phyloP scores from a whole-genome alignment of 1,284 basidiomycete genomes.

The Sparassis latifolia region DNA sequence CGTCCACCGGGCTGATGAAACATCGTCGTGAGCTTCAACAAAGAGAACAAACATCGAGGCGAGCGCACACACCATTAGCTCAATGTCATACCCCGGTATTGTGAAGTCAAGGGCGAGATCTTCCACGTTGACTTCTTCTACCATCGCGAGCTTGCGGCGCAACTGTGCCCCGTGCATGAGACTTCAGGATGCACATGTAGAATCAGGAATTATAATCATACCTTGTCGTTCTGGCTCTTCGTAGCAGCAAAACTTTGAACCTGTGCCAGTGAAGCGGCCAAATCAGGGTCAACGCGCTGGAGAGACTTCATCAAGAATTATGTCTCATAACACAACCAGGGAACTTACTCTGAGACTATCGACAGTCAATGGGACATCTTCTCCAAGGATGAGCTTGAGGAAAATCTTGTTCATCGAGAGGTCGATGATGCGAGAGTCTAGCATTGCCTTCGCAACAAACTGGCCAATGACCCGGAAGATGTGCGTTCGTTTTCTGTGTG shows the following conservation, averaged over 20 bases:
- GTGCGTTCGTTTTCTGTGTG: constrained; percentile 64
- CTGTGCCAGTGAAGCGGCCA: constrained; percentile 83
- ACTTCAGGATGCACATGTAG: background rate
- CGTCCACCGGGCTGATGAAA: constrained; percentile 62
- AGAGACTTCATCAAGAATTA: background rate
- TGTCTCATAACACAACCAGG: background rate
- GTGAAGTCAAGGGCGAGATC: constrained; percentile 95
- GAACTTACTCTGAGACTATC: constrained; percentile 68
- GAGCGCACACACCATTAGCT: constrained; percentile 58
- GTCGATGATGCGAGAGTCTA: constrained; percentile 97
- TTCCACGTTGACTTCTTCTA: constrained; percentile 58
- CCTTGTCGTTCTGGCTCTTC: constrained; percentile 43
- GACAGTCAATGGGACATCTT: constrained; percentile 78
- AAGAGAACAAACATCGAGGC: too few relatives aligned
- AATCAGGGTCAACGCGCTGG: constrained; percentile 73
- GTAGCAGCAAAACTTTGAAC: constrained; percentile 51
- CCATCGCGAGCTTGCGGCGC: constrained; percentile 46
- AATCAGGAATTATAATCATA: constrained; percentile 1
- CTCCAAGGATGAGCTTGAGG: constrained; percentile 81
- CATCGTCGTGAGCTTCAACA: background rate
- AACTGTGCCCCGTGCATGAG: constrained; percentile 27
- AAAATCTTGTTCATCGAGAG: constrained; percentile 91
- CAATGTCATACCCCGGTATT: constrained; percentile 91
- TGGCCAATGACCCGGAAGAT: constrained; percentile 90
- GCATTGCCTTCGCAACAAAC: constrained; percentile 96